Conservation (phyloP, 1,284 basidiomycete species). For the Sporisorium reilianum region DNA sequence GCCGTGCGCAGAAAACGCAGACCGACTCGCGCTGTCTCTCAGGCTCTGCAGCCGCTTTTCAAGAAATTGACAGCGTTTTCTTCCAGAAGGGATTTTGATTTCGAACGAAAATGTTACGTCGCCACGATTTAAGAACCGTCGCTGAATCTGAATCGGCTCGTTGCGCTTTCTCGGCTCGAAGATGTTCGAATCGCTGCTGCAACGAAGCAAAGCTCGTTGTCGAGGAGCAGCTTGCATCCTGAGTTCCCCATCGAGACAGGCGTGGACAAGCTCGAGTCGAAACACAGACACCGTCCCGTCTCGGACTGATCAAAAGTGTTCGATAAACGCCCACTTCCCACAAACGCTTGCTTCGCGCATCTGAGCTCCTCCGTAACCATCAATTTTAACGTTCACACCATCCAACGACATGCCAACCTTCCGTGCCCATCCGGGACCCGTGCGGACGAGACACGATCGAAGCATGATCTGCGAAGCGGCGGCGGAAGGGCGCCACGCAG, state of each 20-base stretch:
- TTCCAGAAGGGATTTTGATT: background rate
- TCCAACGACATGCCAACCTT: background rate
- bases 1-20: background rate
- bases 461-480: background rate
- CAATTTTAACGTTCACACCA: background rate
- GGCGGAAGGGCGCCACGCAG: background rate
- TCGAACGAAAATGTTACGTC: background rate
- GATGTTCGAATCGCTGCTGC: background rate
- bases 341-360: too few relatives aligned
- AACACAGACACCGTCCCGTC: background rate
- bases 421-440: background rate
- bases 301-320: background rate
- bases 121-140: background rate
- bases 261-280: background rate
- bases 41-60: background rate
- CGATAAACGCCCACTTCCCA: too few relatives aligned
- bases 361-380: background rate
- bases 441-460: background rate
- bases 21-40: background rate
- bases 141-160: background rate
- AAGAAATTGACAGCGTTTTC: conserved; percentile 1
- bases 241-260: background rate
- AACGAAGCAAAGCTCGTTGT: background rate
- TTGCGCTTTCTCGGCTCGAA: background rate
- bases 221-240: background rate